Conservation (phyloP, 257 asterid genomes). For the Przewalskia tangutica region DNA sequence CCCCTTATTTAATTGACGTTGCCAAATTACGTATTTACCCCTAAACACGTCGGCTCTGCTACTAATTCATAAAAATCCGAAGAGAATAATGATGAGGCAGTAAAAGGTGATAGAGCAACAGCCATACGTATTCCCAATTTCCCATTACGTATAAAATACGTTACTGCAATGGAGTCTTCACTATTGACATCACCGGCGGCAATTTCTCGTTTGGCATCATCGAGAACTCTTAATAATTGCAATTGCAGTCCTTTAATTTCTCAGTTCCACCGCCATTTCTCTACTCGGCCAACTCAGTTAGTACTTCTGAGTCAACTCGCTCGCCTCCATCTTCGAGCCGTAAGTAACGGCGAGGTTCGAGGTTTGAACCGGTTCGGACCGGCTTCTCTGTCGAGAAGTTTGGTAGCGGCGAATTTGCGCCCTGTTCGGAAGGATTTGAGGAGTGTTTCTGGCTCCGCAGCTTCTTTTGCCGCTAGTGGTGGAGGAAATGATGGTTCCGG, state of each 20-base stretch:
- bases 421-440: slow-evolving; percentile 19
- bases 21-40: background rate
- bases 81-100: too few relatives aligned
- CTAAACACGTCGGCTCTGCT: background rate
- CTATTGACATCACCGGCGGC: slow-evolving; percentile 31
- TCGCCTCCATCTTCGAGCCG: slow-evolving; percentile 24
- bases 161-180: slow-evolving; percentile 49
- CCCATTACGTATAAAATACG: background rate
- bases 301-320: slow-evolving; percentile 21
- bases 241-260: slow-evolving; percentile 33
- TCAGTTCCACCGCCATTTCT: slow-evolving; percentile 10
- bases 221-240: slow-evolving; percentile 40
- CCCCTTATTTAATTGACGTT: background rate
- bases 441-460: slow-evolving; percentile 42
- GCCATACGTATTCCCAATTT: background rate
- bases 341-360: background rate
- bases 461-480: slow-evolving; percentile 60
- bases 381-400: background rate
- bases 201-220: slow-evolving; percentile 31
- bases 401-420: background rate
- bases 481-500: slow-evolving; percentile 49
- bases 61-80: background rate
- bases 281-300: slow-evolving; percentile 21
- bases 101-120: background rate
- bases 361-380: slow-evolving; percentile 25